Evolutionary conservation across 2,329 filamentous ascomycete genomes (phyloP), one percentile per base, ranked within the genome.

Genomic region (Arthrobotrys conoides): DNA sequence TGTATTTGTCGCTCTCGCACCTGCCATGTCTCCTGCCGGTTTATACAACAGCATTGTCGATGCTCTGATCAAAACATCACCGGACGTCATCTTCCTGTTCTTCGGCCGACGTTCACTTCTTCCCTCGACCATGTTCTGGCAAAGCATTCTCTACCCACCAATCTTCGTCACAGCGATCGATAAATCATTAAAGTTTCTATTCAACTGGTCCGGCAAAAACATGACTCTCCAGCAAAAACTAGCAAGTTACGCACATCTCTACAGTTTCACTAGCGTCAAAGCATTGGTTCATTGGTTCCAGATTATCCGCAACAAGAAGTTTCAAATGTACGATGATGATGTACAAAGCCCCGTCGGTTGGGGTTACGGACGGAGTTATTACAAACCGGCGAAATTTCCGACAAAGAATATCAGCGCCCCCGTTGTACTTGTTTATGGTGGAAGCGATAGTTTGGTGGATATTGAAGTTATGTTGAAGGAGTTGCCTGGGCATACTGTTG

Each of bases 231-330:
- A 91, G 72, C 96, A 99, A 84, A 99, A 99, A 83, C 89, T 99
- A 18, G 96, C 96, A 1, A 94, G 94, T 0, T 99, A 99, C 83
- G 92, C 95, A 9, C 96, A 99, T 85, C 86, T 99, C 0, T 99
- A 97, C 86, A 97, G 94, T 0, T 98, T 95, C 84, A 97, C 95
- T 0, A 97, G 93, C 84, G 97, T 94, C 72, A 99, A 99, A 85
- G 94, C 91, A 20, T 94, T 99, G 8, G 96, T 99, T 0, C 96
- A 99, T 84, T 99, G 96, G 96, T 99, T 99, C 84, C 96, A 99
- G 84, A 97, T 99, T 83, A 99, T 99, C 82, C 91, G 96, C 80
- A 97, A 95, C 82, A 93, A 93, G 82, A 94, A 90, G 27, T 98
- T 99, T 84, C 96, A 99, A 84, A 97, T 99, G 93, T 98, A 94